Base-by-base conservation (phyloP, 2,329 filamentous ascomycete genomes). In the Didymella keratinophila region DNA sequence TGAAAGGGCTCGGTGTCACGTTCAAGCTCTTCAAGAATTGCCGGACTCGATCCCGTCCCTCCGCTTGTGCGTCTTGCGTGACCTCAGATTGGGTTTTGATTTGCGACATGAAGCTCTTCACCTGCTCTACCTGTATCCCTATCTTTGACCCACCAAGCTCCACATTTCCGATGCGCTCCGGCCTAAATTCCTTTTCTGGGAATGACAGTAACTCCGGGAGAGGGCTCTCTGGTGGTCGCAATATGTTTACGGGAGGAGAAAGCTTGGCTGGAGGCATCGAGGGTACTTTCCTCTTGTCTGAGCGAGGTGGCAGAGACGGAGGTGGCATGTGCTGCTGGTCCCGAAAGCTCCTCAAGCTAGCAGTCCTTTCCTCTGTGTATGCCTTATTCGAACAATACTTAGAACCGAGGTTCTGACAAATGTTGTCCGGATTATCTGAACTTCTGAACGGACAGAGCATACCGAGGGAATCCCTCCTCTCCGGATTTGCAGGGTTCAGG, bases 391-490 rank as follows among this genome's bases (percentile, higher is more conserved):
- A 48, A 34, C 58, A 60, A 14, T 32, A 37, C 7, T 27, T 6
- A n/a, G 42, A 32, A 14, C 52, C 58, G 18, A 45, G 3, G 7
- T 23, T 16, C 16, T 28, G 48, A 45, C 58, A 60, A 14, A 18
- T 18, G 1, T 27, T 9, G 9, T 32, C 42, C 4, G 56, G 30
- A n/a, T 52, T 49, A 6, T 51, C 48, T 18, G 18, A 20, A 21
- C 37, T 20, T 9, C 18, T 18, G 23, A 39, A 45, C n/a, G 7
- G 18, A 43, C 21, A 27, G 20, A 36, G 21, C 34, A 18, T 36
- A 8, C 16, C 39, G 30, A 32, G 30, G 16, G 37, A 45, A 10
- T 34, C 44, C n/a, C 11, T 21, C 21, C 39, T 44, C 9, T 21
- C 6, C 5, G 36, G 43, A 4, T 42, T 52, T 7, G 28, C 5